Evolutionary conservation across 352 stramenopile genomes (phyloP).

Genomic region (Elongisporangium prolatum): DNA sequence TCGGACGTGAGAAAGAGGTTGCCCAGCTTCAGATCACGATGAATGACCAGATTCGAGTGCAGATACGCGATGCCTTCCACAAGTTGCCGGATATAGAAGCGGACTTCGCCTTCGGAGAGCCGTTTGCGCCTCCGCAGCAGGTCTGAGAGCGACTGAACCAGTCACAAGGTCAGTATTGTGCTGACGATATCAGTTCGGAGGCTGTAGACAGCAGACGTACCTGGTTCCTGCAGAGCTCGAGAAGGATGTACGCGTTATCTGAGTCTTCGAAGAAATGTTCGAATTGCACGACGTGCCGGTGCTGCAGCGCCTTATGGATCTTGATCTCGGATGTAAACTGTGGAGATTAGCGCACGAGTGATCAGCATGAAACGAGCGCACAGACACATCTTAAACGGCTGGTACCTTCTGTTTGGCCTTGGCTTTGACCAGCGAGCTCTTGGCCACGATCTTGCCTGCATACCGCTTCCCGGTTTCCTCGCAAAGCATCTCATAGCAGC

Average conservation of each 20-base stretch:
- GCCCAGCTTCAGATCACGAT: slow-evolving; percentile 97
- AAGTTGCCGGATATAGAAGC: slow-evolving; percentile 90
- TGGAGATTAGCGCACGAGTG: slow-evolving; percentile 3
- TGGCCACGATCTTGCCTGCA: slow-evolving; percentile 98
- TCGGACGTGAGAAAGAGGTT: slow-evolving; percentile 96
- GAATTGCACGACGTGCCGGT: slow-evolving; percentile 95
- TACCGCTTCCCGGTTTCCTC: slow-evolving; percentile 92
- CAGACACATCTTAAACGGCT: background rate
- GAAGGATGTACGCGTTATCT: slow-evolving; percentile 96
- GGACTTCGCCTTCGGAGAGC: slow-evolving; percentile 93
- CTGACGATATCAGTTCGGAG: background rate
- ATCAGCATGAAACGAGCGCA: no score
- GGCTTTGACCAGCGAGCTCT: slow-evolving; percentile 95
- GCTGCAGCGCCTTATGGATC: slow-evolving; percentile 96
- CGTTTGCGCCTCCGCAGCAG: slow-evolving; percentile 93
- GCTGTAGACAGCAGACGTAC: slow-evolving; percentile 12
- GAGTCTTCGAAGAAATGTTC: slow-evolving; percentile 98
- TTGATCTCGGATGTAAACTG: slow-evolving; percentile 96
- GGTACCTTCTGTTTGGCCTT: slow-evolving; percentile 95
- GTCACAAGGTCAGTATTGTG: background rate
- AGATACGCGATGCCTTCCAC: slow-evolving; percentile 94
- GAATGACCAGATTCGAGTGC: slow-evolving; percentile 93
- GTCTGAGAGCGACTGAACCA: slow-evolving; percentile 91
- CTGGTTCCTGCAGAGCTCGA: slow-evolving; percentile 96
- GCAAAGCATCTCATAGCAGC: slow-evolving; percentile 95